These are phyloP conservation scores for Chaetothyriales sp. DNA, from an alignment of 2,329 filamentous ascomycete genomes.

Conservation along the genomic window DNA sequence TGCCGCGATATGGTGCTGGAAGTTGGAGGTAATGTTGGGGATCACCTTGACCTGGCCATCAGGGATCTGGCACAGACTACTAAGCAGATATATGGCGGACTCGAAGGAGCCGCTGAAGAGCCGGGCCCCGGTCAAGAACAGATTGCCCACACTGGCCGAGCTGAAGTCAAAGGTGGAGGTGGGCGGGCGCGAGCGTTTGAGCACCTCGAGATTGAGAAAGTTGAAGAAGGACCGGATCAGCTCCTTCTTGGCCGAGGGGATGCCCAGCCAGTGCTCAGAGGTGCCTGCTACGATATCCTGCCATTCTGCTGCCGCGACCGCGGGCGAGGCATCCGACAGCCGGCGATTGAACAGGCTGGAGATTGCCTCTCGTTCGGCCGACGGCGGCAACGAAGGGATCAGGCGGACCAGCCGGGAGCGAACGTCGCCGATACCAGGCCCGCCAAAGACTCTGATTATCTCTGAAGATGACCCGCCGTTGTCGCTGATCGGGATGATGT, in stretches of 20 bases:
- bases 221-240: constrained; percentile 65
- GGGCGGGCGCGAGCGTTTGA: constrained; percentile 56
- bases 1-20: constrained; percentile 85
- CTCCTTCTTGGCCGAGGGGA: constrained; percentile 58
- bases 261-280: constrained; percentile 56
- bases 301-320: constrained; percentile 61
- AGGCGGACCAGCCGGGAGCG: constrained; percentile 74
- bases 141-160: constrained; percentile 59
- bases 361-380: constrained; percentile 56
- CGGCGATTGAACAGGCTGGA: constrained; percentile 79
- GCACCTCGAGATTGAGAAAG: constrained; percentile 59
- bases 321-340: constrained; percentile 44
- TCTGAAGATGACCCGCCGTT: constrained; percentile 92
- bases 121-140: constrained; percentile 70
- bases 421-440: constrained; percentile 70
- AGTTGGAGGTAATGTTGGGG: constrained; percentile 86
- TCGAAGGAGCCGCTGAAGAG: constrained; percentile 89
- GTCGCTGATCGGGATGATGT: constrained; percentile 89
- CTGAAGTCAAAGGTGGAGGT: constrained; percentile 64
- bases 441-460: constrained; percentile 84
- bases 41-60: constrained; percentile 57
- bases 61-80: constrained; percentile 72
- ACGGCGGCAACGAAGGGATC: constrained; percentile 52
- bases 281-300: constrained; percentile 73
- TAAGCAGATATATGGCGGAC: constrained; percentile 77